Evolutionary conservation across 2,329 filamentous ascomycete species (phyloP), one percentile per base, ranked within the genome.

Genomic region (Trichophyton schoenleinii): DNA sequence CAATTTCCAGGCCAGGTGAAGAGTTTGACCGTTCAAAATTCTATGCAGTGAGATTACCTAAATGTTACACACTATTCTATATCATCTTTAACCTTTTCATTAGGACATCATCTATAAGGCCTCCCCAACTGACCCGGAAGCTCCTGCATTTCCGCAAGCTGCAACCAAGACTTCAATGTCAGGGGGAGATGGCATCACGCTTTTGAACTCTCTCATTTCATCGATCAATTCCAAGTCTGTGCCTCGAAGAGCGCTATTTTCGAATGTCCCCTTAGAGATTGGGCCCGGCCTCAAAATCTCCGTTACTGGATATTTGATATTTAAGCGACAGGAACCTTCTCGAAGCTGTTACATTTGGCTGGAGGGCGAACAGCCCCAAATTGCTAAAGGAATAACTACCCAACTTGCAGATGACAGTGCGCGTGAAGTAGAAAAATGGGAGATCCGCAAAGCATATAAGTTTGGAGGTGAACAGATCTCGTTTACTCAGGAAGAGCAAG

Each of bases 361-460:
- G 0, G 87, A 87, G 22, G 89, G 88, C n/a, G 91, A 96, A 69
- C 86, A 84, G 65, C 83, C 89, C 0, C 87, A 96, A 70, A 87
- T 97, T 61, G 91, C 84, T 0, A 79, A 83, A 11, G 85, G 88
- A 0, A 83, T 87, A 67, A 94, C 89, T 0, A 86, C 84, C 0
- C 83, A 86, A 61, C 81, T 91, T 61, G 87, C 89, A 3, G 88
- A 90, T 63, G 89, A 95, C 67, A 91, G 85, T 18, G 83, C 87
- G 1, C 81, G 86, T 42, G 83, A 84, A 0, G 84, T 97, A 0
- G 87, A 95, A 64, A 91, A 91, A 67, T 77, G 76, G 2, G 91
- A 97, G 68, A 83, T 95, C 20, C 87, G 87, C 63, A 96, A 94
- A 73, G 94, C 92, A 0, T 99, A 94, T 79, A 96, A 94, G 68